Conservation (phyloP, 768 basidiomycete genomes). For the Termitomyces sp. region DNA sequence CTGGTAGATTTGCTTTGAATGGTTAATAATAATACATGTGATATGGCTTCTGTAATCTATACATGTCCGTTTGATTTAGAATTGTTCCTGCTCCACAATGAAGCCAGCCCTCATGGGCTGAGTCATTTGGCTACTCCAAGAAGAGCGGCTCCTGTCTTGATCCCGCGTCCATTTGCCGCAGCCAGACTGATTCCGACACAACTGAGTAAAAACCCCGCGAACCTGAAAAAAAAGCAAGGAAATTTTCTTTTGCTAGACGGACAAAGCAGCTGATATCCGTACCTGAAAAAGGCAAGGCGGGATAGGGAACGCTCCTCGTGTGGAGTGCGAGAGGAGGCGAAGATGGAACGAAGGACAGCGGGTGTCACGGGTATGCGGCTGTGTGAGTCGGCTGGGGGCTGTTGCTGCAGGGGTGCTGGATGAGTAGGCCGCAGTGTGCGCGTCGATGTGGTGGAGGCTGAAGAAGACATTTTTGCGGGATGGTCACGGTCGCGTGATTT, state of each 20-base stretch:
- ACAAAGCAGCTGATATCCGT: conserved; percentile 9
- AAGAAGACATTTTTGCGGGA: conserved; percentile 34
- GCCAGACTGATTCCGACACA: conserved; percentile 74
- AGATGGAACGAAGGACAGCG: conserved; percentile 75
- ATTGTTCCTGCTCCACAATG: conserved; percentile 1
- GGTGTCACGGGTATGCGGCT: conserved; percentile 80
- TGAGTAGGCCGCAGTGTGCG: conserved; percentile 34
- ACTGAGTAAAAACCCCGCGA: conserved; percentile 77
- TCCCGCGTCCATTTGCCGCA: conserved; percentile 64
- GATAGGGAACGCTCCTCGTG: conserved; percentile 82
- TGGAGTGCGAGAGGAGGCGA: conserved; percentile 77
- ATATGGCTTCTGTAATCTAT: conserved; percentile 1
- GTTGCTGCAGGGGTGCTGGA: conserved; percentile 24
- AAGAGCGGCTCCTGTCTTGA: conserved; percentile 59
- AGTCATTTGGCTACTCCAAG: conserved; percentile 48
- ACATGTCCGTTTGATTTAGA: conserved; percentile 21
- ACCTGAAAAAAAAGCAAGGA: conserved; percentile 36
- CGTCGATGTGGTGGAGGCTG: conserved; percentile 46
- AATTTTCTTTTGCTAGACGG: not conserved
- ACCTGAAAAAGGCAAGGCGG: conserved; percentile 85
- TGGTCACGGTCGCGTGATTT: conserved; percentile 16
- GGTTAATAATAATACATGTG: conserved; percentile 2
- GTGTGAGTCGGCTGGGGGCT: conserved; percentile 36
- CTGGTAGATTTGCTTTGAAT: conserved; percentile 45
- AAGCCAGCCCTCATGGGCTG: not conserved